These are phyloP conservation scores for Moesziomyces globuligerus DNA, from an alignment of 1,284 basidiomycete species.

Conservation along the genomic window DNA sequence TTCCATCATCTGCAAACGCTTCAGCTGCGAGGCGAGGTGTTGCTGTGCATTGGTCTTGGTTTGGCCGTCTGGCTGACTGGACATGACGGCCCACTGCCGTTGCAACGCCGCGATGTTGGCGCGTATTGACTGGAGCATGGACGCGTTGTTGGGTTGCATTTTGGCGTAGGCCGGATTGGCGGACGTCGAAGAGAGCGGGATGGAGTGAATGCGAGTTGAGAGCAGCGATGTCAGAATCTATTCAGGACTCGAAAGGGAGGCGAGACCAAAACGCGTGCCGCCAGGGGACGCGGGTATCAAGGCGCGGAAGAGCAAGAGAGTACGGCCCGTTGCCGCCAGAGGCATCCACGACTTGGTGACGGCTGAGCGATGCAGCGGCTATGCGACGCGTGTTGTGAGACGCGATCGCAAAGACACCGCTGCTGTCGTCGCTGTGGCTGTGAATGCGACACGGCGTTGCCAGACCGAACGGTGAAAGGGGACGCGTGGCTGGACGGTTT, in stretches of 20 bases:
- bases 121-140: constrained; percentile 50
- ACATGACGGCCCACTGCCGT: constrained; percentile 60
- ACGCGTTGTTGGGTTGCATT: background rate
- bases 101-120: constrained; percentile 55
- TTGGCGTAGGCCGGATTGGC: no score
- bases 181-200: background rate
- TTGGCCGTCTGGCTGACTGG: constrained; percentile 53
- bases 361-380: background rate
- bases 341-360: background rate
- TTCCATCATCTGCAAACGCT: constrained; percentile 51
- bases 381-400: no score
- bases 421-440: no score
- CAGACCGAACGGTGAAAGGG: background rate
- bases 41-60: constrained; percentile 56
- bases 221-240: constrained; percentile 3
- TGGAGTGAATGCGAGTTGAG: no score
- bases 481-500: constrained; percentile 1
- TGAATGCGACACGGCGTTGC: no score
- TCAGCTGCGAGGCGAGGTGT: constrained; percentile 56
- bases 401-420: no score
- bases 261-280: background rate
- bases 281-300: constrained; percentile 5
- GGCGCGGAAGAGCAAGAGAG: background rate
- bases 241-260: background rate
- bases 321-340: background rate